A percentile compares a stretch with the other conserved stretches of the same genome.
Conservation (phyloP, 441 rosid species). For the Iberis amara region DNA sequence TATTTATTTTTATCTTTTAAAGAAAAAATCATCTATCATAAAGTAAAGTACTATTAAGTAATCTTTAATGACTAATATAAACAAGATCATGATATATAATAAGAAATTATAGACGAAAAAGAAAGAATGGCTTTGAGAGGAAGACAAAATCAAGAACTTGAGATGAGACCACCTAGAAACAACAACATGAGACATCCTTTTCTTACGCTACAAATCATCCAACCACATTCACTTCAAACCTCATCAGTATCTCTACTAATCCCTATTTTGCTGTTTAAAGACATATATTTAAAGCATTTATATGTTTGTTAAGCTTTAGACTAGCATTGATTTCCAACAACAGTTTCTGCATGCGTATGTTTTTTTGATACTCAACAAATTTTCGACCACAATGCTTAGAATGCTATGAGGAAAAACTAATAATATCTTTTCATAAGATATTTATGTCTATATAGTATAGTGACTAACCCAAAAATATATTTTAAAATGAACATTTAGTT, state of each 20-base stretch:
- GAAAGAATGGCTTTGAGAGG: conserved; percentile 28
- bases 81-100: conserved; percentile 13
- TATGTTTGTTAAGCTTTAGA: conserved; percentile 1
- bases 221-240: conserved; percentile 42
- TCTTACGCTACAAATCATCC: conserved; percentile 82
- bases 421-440: neutral
- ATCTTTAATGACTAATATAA: conserved; percentile 13
- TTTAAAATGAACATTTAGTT: neutral
- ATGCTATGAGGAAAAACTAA: neutral
- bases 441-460: neutral
- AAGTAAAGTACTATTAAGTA: conserved; percentile 22
- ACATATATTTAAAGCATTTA: neutral
- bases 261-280: conserved; percentile 3
- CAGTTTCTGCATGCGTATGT: neutral
- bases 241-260: conserved; percentile 24
- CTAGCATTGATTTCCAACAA: conserved; percentile 10
- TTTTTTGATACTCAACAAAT: neutral
- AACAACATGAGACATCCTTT: conserved; percentile 21
- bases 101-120: conserved; percentile 14
- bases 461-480: neutral
- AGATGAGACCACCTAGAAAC: conserved; percentile 21
- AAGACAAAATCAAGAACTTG: conserved; percentile 29
- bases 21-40: conserved; percentile 12
- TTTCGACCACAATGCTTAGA: neutral
- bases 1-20: neutral